These are phyloP conservation scores for Grosmannia serpens DNA, from an alignment of 2,329 filamentous ascomycete species.

Conservation along the genomic window DNA sequence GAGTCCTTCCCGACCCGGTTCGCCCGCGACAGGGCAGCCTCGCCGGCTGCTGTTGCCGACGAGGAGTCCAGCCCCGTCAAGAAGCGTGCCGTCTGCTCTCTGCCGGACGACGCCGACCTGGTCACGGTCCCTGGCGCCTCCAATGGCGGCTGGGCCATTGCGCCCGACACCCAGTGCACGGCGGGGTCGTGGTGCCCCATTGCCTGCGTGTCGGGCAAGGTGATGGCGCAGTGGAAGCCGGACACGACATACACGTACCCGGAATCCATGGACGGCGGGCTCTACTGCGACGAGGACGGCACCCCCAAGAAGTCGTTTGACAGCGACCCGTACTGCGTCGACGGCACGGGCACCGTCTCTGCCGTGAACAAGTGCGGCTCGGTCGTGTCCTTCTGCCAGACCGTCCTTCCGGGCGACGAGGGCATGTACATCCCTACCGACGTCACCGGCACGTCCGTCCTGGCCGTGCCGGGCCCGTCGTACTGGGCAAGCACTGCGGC, in stretches of 20 bases:
- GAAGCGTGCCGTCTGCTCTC: conserved; percentile 49
- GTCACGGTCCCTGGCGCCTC: conserved; percentile 53
- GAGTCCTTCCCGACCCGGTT: conserved; percentile 6
- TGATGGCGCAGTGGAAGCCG: conserved; percentile 71
- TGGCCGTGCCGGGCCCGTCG: conserved; percentile 57
- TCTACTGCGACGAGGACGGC: conserved; percentile 59
- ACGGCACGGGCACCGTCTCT: conserved; percentile 52
- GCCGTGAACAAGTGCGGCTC: conserved; percentile 55
- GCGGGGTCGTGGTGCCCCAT: conserved; percentile 63
- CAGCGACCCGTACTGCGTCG: conserved; percentile 55
- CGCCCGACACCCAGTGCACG: conserved; percentile 58
- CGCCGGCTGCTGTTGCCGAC: background rate
- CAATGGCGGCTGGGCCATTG: conserved; percentile 73
- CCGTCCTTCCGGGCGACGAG: conserved; percentile 67
- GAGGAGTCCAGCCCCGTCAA: conserved; percentile 15
- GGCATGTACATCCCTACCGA: conserved; percentile 74
- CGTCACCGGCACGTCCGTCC: conserved; percentile 40
- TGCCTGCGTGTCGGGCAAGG: conserved; percentile 63
- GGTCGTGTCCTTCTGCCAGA: conserved; percentile 64
- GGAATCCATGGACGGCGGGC: conserved; percentile 63
- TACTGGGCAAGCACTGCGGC: conserved; percentile 67
- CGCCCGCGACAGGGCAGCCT: background rate
- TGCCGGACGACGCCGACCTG: conserved; percentile 56
- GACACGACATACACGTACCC: conserved; percentile 58
- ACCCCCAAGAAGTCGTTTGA: conserved; percentile 59